phyloP scores from a whole-genome alignment of 306 rosid genomes.

The Prunus mira region DNA sequence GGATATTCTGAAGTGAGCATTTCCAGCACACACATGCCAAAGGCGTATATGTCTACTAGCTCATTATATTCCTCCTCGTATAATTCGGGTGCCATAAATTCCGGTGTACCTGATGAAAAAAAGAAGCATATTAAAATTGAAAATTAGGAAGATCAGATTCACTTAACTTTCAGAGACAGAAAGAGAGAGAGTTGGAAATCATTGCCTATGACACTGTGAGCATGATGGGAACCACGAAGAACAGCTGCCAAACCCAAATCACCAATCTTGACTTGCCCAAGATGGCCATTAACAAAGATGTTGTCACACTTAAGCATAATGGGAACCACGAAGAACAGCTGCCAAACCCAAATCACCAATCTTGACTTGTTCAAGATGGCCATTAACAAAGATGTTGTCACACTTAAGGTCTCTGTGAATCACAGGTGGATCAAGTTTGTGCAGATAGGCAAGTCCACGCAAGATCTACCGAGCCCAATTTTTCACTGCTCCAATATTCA shows the following conservation, averaged over 20 bases:
- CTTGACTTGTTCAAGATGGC: no score
- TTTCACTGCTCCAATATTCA: constrained; percentile 60
- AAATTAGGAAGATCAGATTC: neutral
- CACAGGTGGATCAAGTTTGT: constrained; percentile 72
- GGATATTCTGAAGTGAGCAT: constrained; percentile 87
- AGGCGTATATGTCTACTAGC: constrained; percentile 77
- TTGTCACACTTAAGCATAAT: no score
- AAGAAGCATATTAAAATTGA: neutral
- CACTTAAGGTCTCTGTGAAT: no score
- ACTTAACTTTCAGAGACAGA: no score
- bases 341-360: no score
- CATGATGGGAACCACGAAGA: constrained; percentile 61
- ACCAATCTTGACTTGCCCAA: no score
- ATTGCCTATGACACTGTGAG: constrained; percentile 85
- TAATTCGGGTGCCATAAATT: constrained; percentile 96
- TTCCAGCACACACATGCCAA: constrained; percentile 92
- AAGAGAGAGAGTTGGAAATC: constrained; percentile 3
- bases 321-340: no score
- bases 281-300: no score
- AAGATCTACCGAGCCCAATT: constrained; percentile 79
- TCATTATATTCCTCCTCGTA: constrained; percentile 86
- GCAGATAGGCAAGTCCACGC: constrained; percentile 66
- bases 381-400: no score
- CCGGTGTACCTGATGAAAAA: constrained; percentile 70
- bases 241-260: constrained; percentile 88